Evolutionary conservation across 176 grass and related monocot genomes (phyloP).

Genomic region (Musa itinerans): DNA sequence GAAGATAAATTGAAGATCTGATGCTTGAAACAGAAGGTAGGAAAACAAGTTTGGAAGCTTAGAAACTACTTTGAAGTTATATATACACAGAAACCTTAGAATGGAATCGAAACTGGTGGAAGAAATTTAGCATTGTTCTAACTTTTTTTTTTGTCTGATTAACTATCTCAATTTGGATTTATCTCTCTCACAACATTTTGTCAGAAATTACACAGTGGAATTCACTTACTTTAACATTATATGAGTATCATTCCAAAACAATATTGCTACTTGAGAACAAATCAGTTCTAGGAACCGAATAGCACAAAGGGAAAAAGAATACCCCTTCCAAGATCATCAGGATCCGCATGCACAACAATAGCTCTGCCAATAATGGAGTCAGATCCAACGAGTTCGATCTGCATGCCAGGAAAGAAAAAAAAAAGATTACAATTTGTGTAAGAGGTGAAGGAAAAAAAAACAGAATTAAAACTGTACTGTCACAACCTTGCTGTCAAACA

Average conservation of each 20-base stretch:
- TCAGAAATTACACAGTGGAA: too few relatives aligned
- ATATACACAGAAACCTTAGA: too few relatives aligned
- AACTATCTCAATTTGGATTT: too few relatives aligned
- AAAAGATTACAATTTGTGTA: neutral
- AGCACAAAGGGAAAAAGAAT: constrained; percentile 16
- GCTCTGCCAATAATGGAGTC: constrained; percentile 63
- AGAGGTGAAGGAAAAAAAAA: constrained; percentile 1
- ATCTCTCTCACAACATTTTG: too few relatives aligned
- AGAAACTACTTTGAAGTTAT: too few relatives aligned
- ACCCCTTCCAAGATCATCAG: constrained; percentile 82
- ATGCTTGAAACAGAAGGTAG: too few relatives aligned
- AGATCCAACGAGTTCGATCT: constrained; percentile 53
- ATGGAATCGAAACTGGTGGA: too few relatives aligned
- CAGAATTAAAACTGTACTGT: neutral
- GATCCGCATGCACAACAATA: constrained; percentile 67
- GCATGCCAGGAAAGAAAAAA: neutral
- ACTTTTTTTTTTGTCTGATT: too few relatives aligned
- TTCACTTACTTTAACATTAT: too few relatives aligned
- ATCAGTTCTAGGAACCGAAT: neutral
- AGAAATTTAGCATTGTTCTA: too few relatives aligned
- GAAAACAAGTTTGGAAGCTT: too few relatives aligned
- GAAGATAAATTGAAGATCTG: too few relatives aligned
- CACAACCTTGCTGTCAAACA: constrained; percentile 25
- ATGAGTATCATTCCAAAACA: neutral
- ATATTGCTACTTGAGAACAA: neutral